These are phyloP conservation scores for Coriaria nepalensis DNA, from an alignment of 306 rosid species.

Conservation along the genomic window DNA sequence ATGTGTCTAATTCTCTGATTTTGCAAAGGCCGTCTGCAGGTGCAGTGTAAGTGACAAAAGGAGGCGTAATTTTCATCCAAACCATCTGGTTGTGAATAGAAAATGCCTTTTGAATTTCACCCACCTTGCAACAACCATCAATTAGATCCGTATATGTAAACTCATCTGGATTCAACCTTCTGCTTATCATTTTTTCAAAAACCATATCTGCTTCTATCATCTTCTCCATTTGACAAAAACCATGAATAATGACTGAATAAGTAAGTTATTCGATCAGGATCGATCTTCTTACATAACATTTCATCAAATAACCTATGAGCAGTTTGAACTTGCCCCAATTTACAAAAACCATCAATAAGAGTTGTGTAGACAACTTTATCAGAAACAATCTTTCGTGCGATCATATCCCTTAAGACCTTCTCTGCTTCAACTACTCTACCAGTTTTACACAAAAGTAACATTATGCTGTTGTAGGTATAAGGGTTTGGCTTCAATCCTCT, in stretches of 20 bases:
- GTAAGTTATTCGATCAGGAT: slow-evolving; percentile 56
- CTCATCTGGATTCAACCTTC: slow-evolving; percentile 65
- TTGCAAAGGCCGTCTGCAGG: slow-evolving; percentile 82
- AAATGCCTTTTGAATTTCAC: slow-evolving; percentile 66
- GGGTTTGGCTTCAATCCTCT: slow-evolving; percentile 48
- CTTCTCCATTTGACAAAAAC: slow-evolving; percentile 51
- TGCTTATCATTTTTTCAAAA: slow-evolving; percentile 42
- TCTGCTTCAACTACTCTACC: slow-evolving; percentile 50
- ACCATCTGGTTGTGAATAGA: slow-evolving; percentile 75
- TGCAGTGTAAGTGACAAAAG: slow-evolving; percentile 64
- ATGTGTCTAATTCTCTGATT: slow-evolving; percentile 59
- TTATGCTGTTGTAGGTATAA: slow-evolving; percentile 48
- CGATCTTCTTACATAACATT: slow-evolving; percentile 40
- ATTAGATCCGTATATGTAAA: slow-evolving; percentile 63
- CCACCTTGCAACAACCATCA: slow-evolving; percentile 71
- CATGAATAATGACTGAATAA: slow-evolving; percentile 59
- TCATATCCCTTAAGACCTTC: slow-evolving; percentile 50
- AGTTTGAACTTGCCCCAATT: slow-evolving; percentile 41
- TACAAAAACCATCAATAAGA: slow-evolving; percentile 54
- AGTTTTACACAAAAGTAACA: slow-evolving; percentile 43
- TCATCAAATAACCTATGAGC: slow-evolving; percentile 46
- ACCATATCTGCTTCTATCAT: slow-evolving; percentile 47
- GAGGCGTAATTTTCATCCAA: slow-evolving; percentile 48
- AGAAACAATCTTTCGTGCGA: slow-evolving; percentile 30
- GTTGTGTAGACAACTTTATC: slow-evolving; percentile 76